Base-by-base conservation (phyloP, 2,329 filamentous ascomycete genomes). In the Zymoseptoria ardabiliae region DNA sequence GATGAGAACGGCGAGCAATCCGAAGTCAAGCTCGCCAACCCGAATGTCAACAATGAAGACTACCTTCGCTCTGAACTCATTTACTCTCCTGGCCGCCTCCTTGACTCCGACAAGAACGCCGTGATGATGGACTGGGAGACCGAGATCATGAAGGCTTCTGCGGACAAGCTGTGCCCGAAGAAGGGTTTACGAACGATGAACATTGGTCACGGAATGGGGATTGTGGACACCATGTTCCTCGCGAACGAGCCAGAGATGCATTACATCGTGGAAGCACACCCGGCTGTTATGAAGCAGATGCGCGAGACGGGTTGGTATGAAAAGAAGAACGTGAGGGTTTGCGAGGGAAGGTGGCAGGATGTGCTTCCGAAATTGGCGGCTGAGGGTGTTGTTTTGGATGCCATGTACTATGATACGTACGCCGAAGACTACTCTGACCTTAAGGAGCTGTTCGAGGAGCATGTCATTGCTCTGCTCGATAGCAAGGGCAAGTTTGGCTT, bases 321-420 rank as follows among this genome's bases (percentile, higher is more conserved):
- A 30, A 80, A 78, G 66, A 73, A 75, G 4, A 78, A 78, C 13
- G 78, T 82, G 10, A 73, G 74, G 19, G 71, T 81, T 13, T 77
- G 79, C 59, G 76, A 78, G 62, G 78, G 78, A 23, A 71, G 73
- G 28, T 81, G 78, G 78, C 78, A 81, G 64, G 78, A 80, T 49
- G 69, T 80, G 8, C 69, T 81, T 1, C 77, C 77, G 1, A 71
- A 71, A 41, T 71, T 81, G 0, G 70, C 78, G 3, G 74, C 75
- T 59, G 69, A 77, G 59, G 76, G 74, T 48, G 70, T 73, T 4
- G 66, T 71, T 21, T 77, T 80, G 56, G 78, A 81, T 61, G 78
- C 74, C 10, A 79, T 99, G 66, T 99, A 97, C 78, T 97, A 97
- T 70, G 94, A 99, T 72, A 99, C 94, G 0, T 97, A 97, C 73